These are phyloP conservation scores for Malassezia obtusa DNA, from an alignment of 1,284 basidiomycete species.

Conservation along the genomic window DNA sequence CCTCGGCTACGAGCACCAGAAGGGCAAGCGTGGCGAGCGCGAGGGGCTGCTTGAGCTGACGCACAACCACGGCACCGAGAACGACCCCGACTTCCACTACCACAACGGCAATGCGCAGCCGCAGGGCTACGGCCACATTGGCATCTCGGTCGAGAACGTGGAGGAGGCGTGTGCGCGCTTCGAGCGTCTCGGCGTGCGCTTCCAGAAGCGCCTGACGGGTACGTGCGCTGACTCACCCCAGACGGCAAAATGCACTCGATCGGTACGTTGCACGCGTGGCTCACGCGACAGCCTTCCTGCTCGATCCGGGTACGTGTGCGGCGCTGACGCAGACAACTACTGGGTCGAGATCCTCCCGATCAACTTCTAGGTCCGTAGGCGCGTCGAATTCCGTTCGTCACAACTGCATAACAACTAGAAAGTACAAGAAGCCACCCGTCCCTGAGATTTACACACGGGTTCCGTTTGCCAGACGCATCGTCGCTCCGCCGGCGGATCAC, in stretches of 20 bases:
- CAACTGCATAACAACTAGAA: background rate
- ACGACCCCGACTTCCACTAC: conserved; percentile 31
- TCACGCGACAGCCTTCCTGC: conserved; percentile 58
- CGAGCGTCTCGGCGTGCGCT: conserved; percentile 67
- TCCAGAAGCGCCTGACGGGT: conserved; percentile 69
- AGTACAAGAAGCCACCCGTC: background rate
- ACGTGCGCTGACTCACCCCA: conserved; percentile 3
- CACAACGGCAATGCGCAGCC: conserved; percentile 45
- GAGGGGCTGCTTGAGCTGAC: conserved; percentile 52
- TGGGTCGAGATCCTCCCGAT: conserved; percentile 53
- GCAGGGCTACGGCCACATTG: conserved; percentile 54
- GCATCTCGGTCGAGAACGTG: conserved; percentile 72
- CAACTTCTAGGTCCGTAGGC: background rate
- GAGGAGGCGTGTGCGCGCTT: conserved; percentile 74
- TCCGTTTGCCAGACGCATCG: too few relatives aligned
- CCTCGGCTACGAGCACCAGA: conserved; percentile 64
- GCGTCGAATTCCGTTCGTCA: background rate
- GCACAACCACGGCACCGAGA: conserved; percentile 46
- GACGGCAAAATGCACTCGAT: conserved; percentile 76
- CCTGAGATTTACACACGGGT: background rate
- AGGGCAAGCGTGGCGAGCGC: conserved; percentile 54
- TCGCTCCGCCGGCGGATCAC: too few relatives aligned
- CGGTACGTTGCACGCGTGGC: conserved; percentile 40
- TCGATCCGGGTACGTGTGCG: conserved; percentile 57
- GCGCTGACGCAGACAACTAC: conserved; percentile 44